Evolutionary conservation across 2,329 filamentous ascomycete species (phyloP).

Genomic region (Rhinocladiella similis): DNA sequence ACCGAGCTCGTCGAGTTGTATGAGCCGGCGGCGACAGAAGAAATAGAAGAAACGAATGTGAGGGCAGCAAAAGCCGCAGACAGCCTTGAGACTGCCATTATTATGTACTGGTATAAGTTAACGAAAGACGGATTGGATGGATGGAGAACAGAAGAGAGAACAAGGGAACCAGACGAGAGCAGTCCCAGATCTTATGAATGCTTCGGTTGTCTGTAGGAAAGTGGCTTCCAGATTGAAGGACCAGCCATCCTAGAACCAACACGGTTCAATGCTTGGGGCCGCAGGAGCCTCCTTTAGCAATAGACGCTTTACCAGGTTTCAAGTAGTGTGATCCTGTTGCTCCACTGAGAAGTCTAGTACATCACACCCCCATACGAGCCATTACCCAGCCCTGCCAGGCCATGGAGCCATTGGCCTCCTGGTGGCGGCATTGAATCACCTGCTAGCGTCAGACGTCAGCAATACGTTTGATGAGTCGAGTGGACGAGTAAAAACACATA

Average conservation of each 20-base stretch:
- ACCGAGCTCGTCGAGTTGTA: conserved; percentile 8
- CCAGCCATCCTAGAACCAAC: conserved; percentile 22
- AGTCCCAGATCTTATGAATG: conserved; percentile 6
- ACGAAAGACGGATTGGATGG: conserved; percentile 8
- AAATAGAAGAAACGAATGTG: conserved; percentile 21
- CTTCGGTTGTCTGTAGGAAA: neutral
- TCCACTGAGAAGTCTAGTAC: conserved; percentile 11
- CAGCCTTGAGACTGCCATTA: conserved; percentile 18
- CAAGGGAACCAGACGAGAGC: conserved; percentile 8
- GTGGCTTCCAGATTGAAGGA: conserved; percentile 3
- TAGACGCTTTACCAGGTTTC: conserved; percentile 16
- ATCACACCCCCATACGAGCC: neutral
- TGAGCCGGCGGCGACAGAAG: conserved; percentile 13
- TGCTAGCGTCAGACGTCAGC: conserved; percentile 4
- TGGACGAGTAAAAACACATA: neutral
- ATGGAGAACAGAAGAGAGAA: conserved; percentile 3
- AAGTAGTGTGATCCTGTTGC: conserved; percentile 10
- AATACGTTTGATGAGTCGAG: neutral
- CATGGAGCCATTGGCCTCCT: conserved; percentile 9
- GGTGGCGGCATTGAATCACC: neutral
- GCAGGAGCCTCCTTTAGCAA: conserved; percentile 20
- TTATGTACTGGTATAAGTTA: conserved; percentile 13
- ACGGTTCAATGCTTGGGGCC: conserved; percentile 12
- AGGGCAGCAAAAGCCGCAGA: conserved; percentile 19
- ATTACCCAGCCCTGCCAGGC: conserved; percentile 5